Evolutionary conservation across 2,329 filamentous ascomycete genomes (phyloP).

Genomic region (Aphanoascus verrucosus): DNA sequence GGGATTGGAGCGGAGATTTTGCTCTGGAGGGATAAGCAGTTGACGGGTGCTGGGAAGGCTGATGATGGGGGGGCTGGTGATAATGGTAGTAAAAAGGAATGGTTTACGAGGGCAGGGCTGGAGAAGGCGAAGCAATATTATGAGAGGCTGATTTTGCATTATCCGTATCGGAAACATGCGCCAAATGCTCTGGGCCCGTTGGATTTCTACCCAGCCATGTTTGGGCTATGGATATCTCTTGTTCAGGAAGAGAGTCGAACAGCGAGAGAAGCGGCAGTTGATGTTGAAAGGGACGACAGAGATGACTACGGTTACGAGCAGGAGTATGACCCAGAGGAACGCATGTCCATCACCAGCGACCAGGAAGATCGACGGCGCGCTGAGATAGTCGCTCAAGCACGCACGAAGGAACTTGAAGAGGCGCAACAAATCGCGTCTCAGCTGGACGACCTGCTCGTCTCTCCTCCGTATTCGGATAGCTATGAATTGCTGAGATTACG

Average conservation of each 20-base stretch:
- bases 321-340: conserved; percentile 20
- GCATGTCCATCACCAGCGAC: conserved; percentile 19
- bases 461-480: conserved; percentile 59
- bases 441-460: conserved; percentile 61
- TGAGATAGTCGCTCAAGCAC: conserved; percentile 29
- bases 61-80: conserved; percentile 10
- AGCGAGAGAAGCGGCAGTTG: conserved; percentile 33
- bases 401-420: conserved; percentile 44
- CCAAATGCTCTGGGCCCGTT: conserved; percentile 53
- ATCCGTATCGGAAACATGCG: conserved; percentile 56
- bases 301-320: neutral
- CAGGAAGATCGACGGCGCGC: conserved; percentile 28
- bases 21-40: conserved; percentile 43
- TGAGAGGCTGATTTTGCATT: conserved; percentile 63
- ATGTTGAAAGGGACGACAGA: conserved; percentile 17
- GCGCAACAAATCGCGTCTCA: conserved; percentile 54
- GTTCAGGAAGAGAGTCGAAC: conserved; percentile 50
- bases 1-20: conserved; percentile 75
- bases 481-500: conserved; percentile 57
- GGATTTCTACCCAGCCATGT: conserved; percentile 72
- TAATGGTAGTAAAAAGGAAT: conserved; percentile 17
- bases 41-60: neutral
- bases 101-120: conserved; percentile 43
- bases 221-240: conserved; percentile 70
- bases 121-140: conserved; percentile 58